Evolutionary conservation across 2,329 filamentous ascomycete species (phyloP).

Genomic region (Curvularia sp.): DNA sequence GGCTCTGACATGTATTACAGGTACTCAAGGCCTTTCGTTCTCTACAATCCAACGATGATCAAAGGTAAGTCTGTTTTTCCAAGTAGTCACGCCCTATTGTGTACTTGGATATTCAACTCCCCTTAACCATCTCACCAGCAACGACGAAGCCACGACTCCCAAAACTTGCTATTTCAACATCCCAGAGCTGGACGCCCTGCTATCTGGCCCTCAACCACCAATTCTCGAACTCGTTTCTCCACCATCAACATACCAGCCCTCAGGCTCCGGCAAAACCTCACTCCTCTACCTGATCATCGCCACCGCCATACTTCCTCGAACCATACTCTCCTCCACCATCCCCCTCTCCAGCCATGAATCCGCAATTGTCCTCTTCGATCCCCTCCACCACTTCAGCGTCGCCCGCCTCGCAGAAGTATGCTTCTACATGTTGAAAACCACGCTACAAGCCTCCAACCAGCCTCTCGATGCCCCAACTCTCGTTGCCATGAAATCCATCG

Average conservation of each 20-base stretch:
- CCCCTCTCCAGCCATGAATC: conserved; percentile 52
- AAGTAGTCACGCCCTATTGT: not conserved
- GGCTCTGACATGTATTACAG: conserved; percentile 34
- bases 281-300: conserved; percentile 64
- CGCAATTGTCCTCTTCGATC: conserved; percentile 62
- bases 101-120: not conserved
- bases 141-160: not conserved
- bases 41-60: conserved; percentile 23
- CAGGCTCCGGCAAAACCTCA: conserved; percentile 64
- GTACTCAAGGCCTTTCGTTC: conserved; percentile 50
- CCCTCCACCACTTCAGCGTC: conserved; percentile 62
- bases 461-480: conserved; percentile 9
- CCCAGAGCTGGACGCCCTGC: conserved; percentile 54
- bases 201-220: conserved; percentile 23
- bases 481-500: conserved; percentile 28
- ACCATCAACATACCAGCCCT: conserved; percentile 39
- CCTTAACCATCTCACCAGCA: not conserved
- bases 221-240: conserved; percentile 62
- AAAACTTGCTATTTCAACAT: conserved; percentile 50
- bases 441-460: not conserved
- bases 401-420: conserved; percentile 54
- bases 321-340: conserved; percentile 14
- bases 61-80: conserved; percentile 11
- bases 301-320: conserved; percentile 58
- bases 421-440: conserved; percentile 19